A percentile compares a stretch with the other conserved stretches of the same genome.
These are phyloP conservation scores for Sugiyamaella grinbergsii DNA, from an alignment of 1,139 yeast species.

Conservation along the genomic window DNA sequence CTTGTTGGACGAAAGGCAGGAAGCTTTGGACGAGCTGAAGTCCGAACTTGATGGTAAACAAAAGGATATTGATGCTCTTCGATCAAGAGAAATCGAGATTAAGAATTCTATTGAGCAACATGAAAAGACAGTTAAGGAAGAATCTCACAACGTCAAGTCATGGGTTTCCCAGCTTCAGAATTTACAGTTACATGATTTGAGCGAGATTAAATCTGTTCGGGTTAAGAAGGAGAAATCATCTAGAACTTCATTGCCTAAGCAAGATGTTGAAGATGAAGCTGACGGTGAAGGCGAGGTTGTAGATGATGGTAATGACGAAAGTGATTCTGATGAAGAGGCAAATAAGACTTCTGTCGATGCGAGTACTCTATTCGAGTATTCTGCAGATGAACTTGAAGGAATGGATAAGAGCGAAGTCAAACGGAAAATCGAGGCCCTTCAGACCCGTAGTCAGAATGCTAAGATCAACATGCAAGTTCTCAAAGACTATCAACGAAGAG, in stretches of 20 bases:
- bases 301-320: conserved; percentile 26
- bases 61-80: conserved; percentile 58
- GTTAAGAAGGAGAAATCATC: conserved; percentile 19
- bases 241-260: conserved; percentile 19
- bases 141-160: conserved; percentile 45
- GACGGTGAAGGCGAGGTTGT: conserved; percentile 28
- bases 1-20: conserved; percentile 41
- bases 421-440: conserved; percentile 56
- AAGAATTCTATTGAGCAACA: conserved; percentile 65
- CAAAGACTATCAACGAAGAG: conserved; percentile 72
- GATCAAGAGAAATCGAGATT: conserved; percentile 71
- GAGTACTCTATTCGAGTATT: conserved; percentile 37
- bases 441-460: conserved; percentile 58
- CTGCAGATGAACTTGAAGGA: conserved; percentile 56
- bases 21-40: conserved; percentile 46
- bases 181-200: conserved; percentile 39
- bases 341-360: conserved; percentile 38
- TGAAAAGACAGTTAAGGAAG: conserved; percentile 48
- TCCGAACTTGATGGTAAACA: conserved; percentile 54
- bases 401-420: conserved; percentile 56
- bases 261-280: conserved; percentile 23
- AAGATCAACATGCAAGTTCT: conserved; percentile 74
- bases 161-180: conserved; percentile 37
- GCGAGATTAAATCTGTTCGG: conserved; percentile 21
- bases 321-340: conserved; percentile 19